These are phyloP conservation scores for Chionographis japonica DNA, from an alignment of 106 monocot genomes.

Conservation along the genomic window DNA sequence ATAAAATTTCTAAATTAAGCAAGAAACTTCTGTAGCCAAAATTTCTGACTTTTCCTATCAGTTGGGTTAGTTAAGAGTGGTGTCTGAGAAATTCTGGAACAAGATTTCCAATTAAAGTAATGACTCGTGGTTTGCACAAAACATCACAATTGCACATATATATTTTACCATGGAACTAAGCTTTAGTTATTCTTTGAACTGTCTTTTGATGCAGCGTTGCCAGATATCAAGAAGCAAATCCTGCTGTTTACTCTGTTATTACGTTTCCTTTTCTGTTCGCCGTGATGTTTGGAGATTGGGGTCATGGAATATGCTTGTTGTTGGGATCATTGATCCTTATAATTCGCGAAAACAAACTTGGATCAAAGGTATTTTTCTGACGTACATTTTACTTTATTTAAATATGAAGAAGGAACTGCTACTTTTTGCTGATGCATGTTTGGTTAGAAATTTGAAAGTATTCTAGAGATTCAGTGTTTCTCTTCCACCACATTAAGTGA, in stretches of 20 bases:
- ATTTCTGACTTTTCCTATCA: too few relatives aligned
- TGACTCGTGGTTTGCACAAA: too few relatives aligned
- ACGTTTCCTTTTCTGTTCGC: conserved; percentile 99
- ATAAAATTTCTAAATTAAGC: too few relatives aligned
- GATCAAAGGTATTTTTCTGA: conserved; percentile 57
- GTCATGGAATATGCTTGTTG: conserved; percentile 93
- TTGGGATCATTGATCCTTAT: conserved; percentile 84
- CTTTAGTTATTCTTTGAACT: conserved; percentile 14
- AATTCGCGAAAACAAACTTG: conserved; percentile 75
- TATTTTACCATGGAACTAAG: background rate
- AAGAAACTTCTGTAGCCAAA: too few relatives aligned
- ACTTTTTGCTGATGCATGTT: background rate
- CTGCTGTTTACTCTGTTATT: conserved; percentile 87
- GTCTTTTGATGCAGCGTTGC: conserved; percentile 72
- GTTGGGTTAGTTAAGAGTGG: too few relatives aligned
- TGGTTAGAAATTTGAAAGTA: background rate
- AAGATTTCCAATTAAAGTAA: too few relatives aligned
- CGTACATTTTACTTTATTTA: background rate
- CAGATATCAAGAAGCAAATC: conserved; percentile 95
- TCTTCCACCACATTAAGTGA: too few relatives aligned
- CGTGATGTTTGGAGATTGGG: conserved; percentile 99
- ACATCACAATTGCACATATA: background rate
- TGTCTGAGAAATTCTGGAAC: too few relatives aligned
- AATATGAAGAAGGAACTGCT: background rate
- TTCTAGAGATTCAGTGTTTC: too few relatives aligned